Conservation (phyloP, 78 protist genomes). For the Dictyostelium intermedium region DNA sequence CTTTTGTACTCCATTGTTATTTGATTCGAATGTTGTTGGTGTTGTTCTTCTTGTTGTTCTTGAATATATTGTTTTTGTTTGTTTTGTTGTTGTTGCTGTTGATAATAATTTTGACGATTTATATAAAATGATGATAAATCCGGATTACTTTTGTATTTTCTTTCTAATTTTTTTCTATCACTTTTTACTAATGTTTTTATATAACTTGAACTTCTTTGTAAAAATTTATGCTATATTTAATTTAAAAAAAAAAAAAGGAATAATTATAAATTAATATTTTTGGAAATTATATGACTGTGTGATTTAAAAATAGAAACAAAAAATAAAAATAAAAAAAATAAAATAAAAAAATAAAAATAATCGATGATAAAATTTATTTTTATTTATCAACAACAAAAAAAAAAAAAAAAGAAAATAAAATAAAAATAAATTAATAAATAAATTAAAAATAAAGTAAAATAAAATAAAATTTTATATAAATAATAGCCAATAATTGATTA, state of each 20-base stretch:
- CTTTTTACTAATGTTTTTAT: slow-evolving; percentile 1
- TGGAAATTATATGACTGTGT: neutral
- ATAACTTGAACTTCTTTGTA: slow-evolving; percentile 23
- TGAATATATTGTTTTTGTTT: neutral
- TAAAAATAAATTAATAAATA: too few species aligned
- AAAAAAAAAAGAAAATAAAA: too few species aligned
- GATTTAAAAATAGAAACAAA: neutral
- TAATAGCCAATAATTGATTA: neutral
- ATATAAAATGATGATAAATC: neutral
- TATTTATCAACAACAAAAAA: neutral
- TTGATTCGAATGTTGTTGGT: neutral
- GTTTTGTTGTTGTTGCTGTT: neutral
- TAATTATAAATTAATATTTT: neutral
- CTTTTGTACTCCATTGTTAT: slow-evolving; percentile 46
- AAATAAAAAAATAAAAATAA: too few species aligned
- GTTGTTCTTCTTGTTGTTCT: neutral
- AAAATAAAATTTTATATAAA: neutral
- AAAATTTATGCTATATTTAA: neutral
- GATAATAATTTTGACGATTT: neutral
- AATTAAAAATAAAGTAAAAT: neutral
- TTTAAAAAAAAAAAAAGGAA: neutral
- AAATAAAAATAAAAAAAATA: neutral
- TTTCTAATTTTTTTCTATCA: slow-evolving; percentile 9
- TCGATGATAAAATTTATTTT: neutral
- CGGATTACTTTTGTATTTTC: neutral